Base-by-base conservation (phyloP, 495 filamentous ascomycete species). In the Durotheca rogersii region DNA sequence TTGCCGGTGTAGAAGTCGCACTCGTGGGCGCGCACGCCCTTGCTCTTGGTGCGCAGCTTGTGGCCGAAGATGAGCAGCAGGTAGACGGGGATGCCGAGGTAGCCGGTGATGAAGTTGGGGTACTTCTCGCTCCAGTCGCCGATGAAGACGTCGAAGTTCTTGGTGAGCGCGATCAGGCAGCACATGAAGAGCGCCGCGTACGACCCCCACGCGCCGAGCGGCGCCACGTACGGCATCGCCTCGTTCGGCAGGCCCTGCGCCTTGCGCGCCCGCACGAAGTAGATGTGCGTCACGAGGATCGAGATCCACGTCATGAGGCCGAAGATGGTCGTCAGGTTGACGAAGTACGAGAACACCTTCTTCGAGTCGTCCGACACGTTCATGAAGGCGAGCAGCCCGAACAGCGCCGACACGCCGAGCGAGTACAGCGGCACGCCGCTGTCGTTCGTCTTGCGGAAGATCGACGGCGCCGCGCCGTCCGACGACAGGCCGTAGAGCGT, bases 261-360 rank as follows among this genome's bases (percentile, higher is more conserved):
- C 36, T 75, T 75, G 46, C 89, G 85, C 0, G 84, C 90, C 0
- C 77, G 74, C 18, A 90, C 77, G 60, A 94, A 95, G 67, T 66
- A 85, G 59, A 95, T 86, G 68, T 95, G 89, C 1, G 85, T 84
- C 40, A 92, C 77, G 0, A 94, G 77, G 44, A 94, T 85, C 0
- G 87, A 90, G 47, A 93, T 84, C 88, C 89, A 90, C 51, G 86
- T 90, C 17, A 95, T 62, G 6, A 90, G 74, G 34, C 87, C 87
- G 61, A 89, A 88, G 57, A 91, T 86, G 25, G 85, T 88, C 23
- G 84, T 84, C 21, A 95, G 74, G 62, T 91, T 89, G 52, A 93
- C 85, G 51, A 96, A 93, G 76, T 92, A 93, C 16, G 71, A 75
- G 66, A 95, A 95, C 2, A 95, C 87, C 0, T 67, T 74, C 43